Conservation (phyloP, 2,329 filamentous ascomycete genomes). For the Zasmidium cellare region DNA sequence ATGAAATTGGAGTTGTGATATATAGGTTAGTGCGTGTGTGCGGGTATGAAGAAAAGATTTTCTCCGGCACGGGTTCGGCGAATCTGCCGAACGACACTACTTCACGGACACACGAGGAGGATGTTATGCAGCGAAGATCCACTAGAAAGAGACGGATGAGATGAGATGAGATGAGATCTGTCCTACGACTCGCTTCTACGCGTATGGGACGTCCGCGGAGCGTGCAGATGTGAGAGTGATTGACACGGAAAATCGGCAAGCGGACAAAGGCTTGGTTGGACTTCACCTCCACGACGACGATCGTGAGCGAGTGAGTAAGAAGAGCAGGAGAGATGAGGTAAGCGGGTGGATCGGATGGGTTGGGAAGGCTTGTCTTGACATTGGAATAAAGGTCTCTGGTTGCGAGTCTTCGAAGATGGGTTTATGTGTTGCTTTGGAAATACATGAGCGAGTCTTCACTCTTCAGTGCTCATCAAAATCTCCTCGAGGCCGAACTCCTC, state of each 20-base stretch:
- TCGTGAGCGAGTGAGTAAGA: too few relatives aligned
- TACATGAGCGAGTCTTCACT: too few relatives aligned
- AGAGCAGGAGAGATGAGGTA: too few relatives aligned
- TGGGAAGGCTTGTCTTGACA: not conserved
- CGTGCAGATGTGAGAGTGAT: not conserved
- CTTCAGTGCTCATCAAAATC: too few relatives aligned
- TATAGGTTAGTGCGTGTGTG: too few relatives aligned
- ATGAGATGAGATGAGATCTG: not conserved
- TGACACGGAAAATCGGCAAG: not conserved
- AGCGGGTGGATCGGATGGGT: not conserved
- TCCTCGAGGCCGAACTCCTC: constrained; percentile 56
- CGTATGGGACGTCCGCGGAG: not conserved
- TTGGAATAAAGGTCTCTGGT: too few relatives aligned
- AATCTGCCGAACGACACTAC: too few relatives aligned
- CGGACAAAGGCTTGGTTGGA: constrained; percentile 1
- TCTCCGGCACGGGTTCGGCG: not conserved
- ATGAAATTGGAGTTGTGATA: too few relatives aligned
- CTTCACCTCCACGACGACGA: not conserved
- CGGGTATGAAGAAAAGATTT: not conserved
- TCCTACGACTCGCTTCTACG: too few relatives aligned
- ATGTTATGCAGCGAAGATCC: not conserved
- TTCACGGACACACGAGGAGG: not conserved
- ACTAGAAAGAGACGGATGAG: not conserved
- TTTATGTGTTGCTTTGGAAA: too few relatives aligned
- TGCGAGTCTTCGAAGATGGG: not conserved